Evolutionary conservation across 345 rosid species (phyloP).

Genomic region (Citrus trifoliata): DNA sequence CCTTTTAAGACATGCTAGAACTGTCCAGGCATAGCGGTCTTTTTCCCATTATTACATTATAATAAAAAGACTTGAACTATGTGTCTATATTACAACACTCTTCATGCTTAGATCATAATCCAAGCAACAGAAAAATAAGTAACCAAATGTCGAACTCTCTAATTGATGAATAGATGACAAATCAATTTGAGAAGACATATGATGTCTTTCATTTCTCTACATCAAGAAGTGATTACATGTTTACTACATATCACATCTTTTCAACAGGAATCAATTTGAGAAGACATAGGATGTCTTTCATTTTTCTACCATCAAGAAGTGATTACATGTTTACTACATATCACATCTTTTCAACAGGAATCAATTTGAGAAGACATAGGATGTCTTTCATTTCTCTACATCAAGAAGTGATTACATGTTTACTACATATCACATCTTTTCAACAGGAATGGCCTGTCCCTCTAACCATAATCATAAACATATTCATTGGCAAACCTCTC

Average conservation of each 20-base stretch:
- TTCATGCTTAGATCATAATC: neutral
- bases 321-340: neutral
- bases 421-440: no score
- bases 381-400: neutral
- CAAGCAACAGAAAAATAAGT: neutral
- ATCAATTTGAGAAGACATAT: neutral
- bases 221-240: neutral
- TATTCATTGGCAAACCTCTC: neutral
- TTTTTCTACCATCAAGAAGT: neutral
- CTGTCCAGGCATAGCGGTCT: neutral
- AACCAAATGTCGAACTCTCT: neutral
- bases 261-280: neutral
- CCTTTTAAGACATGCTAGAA: neutral
- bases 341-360: neutral
- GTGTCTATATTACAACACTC: neutral
- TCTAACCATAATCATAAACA: no score
- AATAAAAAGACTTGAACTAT: neutral
- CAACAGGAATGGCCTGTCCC: no score
- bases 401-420: neutral
- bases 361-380: neutral
- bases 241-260: no score
- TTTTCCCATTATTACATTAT: neutral
- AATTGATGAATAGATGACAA: neutral
- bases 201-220: neutral
- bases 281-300: neutral